These are phyloP conservation scores for Lablab purpureus DNA, from an alignment of 306 rosid genomes.

Conservation along the genomic window DNA sequence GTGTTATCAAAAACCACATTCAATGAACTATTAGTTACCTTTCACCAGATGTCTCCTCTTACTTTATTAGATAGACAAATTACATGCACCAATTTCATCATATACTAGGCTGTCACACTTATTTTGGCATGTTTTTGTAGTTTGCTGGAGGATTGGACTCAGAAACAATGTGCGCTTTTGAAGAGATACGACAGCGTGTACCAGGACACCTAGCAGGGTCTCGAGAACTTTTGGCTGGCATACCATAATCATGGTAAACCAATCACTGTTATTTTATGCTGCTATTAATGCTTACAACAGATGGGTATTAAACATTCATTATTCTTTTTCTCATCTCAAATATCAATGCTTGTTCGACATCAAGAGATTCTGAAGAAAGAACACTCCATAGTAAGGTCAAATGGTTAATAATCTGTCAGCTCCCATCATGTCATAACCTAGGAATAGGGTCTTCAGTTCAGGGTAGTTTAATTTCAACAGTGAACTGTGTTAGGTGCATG, in stretches of 20 bases:
- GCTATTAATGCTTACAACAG: conserved; percentile 40
- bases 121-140: conserved; percentile 54
- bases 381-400: conserved; percentile 23
- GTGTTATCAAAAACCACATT: not conserved
- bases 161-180: conserved; percentile 82
- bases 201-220: conserved; percentile 65
- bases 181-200: conserved; percentile 82
- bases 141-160: conserved; percentile 95
- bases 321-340: conserved; percentile 42
- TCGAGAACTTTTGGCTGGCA: conserved; percentile 66
- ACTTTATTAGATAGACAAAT: not conserved
- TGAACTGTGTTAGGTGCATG: conserved; percentile 31
- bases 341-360: conserved; percentile 4
- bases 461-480: conserved; percentile 38
- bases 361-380: conserved; percentile 42
- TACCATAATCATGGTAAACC: conserved; percentile 61
- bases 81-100: not conserved
- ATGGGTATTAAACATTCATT: conserved; percentile 40
- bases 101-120: not conserved
- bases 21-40: not conserved
- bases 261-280: conserved; percentile 39
- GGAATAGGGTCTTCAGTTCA: conserved; percentile 35
- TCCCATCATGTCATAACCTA: conserved; percentile 1
- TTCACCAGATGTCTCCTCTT: not conserved
- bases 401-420: conserved; percentile 29